A percentile compares a stretch with the other conserved stretches of the same genome.
These are phyloP conservation scores for Sanguinoderma infundibulare DNA, from an alignment of 1,284 basidiomycete species.

Conservation along the genomic window DNA sequence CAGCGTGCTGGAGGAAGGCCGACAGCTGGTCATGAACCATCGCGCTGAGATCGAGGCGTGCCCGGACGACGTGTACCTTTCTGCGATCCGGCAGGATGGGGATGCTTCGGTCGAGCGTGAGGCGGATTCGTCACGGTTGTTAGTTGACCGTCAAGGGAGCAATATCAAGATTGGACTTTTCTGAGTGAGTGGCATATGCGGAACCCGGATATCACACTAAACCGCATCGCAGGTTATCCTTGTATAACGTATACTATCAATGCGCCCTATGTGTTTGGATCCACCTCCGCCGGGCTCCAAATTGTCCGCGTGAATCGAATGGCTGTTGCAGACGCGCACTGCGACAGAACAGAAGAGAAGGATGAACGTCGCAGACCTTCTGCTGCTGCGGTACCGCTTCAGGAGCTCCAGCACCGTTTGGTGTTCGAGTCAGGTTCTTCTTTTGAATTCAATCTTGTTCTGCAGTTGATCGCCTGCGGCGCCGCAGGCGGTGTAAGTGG, in stretches of 20 bases:
- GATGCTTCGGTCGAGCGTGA: not conserved
- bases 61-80: conserved; percentile 7
- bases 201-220: too few relatives aligned
- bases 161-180: not conserved
- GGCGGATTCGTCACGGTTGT: not conserved
- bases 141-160: not conserved
- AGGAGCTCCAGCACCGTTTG: not conserved
- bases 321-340: not conserved
- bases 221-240: too few relatives aligned
- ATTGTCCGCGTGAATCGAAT: not conserved
- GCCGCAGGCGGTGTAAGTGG: not conserved
- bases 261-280: not conserved
- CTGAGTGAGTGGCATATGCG: not conserved
- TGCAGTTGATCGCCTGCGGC: not conserved
- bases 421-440: not conserved
- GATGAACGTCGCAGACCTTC: not conserved
- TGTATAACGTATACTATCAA: not conserved
- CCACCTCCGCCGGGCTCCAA: not conserved
- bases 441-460: not conserved
- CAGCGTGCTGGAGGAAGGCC: not conserved
- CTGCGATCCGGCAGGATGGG: conserved; percentile 1
- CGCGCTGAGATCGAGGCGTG: conserved; percentile 2
- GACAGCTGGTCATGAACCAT: conserved; percentile 1
- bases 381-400: not conserved
- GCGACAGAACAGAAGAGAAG: not conserved